A percentile compares a stretch with the other conserved stretches of the same genome.
These are phyloP conservation scores for Lactarius tabidus DNA, from an alignment of 768 basidiomycete species.

Conservation along the genomic window DNA sequence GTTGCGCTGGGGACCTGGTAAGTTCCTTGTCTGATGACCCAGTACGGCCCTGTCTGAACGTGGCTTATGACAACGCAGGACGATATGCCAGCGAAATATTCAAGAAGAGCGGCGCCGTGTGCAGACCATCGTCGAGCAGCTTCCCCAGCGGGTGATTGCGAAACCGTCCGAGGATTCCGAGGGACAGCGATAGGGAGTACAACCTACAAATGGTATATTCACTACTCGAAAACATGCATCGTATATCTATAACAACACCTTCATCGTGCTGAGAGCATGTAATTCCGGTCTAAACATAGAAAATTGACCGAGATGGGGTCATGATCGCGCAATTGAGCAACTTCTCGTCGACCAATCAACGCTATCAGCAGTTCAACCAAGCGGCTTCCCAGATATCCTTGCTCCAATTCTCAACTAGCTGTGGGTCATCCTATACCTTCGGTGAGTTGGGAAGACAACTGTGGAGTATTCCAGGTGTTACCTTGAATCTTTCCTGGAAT, in stretches of 20 bases:
- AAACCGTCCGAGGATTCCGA: slow-evolving; percentile 37
- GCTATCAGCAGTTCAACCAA: slow-evolving; percentile 27
- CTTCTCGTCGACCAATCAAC: slow-evolving; percentile 7
- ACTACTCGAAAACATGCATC: slow-evolving; percentile 12
- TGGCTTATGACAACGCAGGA: slow-evolving; percentile 38
- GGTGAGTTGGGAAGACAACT: not conserved
- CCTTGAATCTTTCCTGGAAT: slow-evolving; percentile 70
- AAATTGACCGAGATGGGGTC: not conserved
- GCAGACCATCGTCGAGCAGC: slow-evolving; percentile 53
- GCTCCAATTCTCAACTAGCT: slow-evolving; percentile 75
- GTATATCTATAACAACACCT: slow-evolving; percentile 2
- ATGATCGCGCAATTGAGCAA: not conserved
- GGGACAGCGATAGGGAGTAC: not conserved
- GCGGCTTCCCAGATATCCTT: slow-evolving; percentile 55
- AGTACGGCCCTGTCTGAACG: not conserved
- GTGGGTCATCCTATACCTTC: slow-evolving; percentile 52
- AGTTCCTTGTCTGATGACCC: slow-evolving; percentile 28
- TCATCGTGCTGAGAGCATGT: not conserved
- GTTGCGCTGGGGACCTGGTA: slow-evolving; percentile 70
- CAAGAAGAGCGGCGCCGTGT: slow-evolving; percentile 52
- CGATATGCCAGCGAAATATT: slow-evolving; percentile 57
- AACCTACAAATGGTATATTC: slow-evolving; percentile 16
- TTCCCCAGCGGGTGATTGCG: slow-evolving; percentile 49
- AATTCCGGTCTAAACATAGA: not conserved
- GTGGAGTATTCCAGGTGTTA: slow-evolving; percentile 28